Base-by-base conservation (phyloP, 78 protist species). In the Acrasis kona region DNA sequence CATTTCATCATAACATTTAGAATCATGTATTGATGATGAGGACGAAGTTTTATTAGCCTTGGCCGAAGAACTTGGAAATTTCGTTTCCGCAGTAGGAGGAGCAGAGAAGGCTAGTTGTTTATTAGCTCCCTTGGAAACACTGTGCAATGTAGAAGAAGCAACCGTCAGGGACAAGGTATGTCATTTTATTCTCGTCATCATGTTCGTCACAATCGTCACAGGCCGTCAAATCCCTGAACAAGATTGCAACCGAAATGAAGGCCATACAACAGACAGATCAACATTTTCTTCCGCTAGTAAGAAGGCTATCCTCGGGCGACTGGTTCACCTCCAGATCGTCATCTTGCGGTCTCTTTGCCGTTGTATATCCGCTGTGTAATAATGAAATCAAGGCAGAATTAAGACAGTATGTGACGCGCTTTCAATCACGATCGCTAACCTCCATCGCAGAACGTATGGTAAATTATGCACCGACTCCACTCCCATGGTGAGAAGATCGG, bases 401-500 rank as follows among this genome's bases (percentile, higher is more conserved):
- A 35, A 73, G 95, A 65, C 38, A 41, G 96, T 88, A 77, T 5
- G 37, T 65, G 4, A 19, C 9, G 1, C 66, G 58, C 32, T 28
- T 70, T 65, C n/a, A 10, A 42, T 28, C 70, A 34, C 2, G 10
- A 28, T n/a, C 31, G 30, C 42, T 27, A 34, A 72, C 29, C 77
- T 28, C 8, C 70, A 12, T 79, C 27, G 12, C 19, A 4, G 69
- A 28, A 28, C 57, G 6, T 93, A 87, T 27, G n/a, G 19, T n/a
- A 65, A 74, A 39, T 84, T 95, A 28, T 87, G 94, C 71, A 79
- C 73, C 2, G 98, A 95, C 42, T 96, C 91, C 72, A 89, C 96
- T 10, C 96, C 98, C 29, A 92, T 92, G 93, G 97, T 95, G 32
- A 87, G 96, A 50, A 80, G 96, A 31, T 93, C 97, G 0, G 96